These are phyloP conservation scores for Crithidia brevicula DNA, from an alignment of 208 protist genomes.

Conservation along the genomic window DNA sequence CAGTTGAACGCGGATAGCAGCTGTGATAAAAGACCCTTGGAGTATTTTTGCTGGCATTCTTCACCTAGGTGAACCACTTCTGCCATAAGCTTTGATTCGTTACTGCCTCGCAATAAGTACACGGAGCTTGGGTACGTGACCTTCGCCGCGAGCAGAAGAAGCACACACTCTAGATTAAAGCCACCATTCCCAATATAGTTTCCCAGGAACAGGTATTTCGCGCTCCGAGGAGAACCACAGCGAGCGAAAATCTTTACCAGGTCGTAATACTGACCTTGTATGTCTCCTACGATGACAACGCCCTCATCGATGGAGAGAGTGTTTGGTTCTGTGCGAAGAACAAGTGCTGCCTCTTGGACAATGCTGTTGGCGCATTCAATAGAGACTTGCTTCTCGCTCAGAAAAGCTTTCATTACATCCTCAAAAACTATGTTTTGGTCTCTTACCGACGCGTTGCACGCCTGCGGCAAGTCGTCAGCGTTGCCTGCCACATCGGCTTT, in stretches of 20 bases:
- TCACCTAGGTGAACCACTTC: constrained; percentile 93
- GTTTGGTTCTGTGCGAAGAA: constrained; percentile 70
- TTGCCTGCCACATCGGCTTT: no score
- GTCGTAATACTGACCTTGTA: constrained; percentile 96
- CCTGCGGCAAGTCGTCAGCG: no score
- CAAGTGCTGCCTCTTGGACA: constrained; percentile 48
- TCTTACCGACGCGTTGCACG: background rate
- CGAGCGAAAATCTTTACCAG: constrained; percentile 83
- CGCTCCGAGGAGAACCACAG: constrained; percentile 68
- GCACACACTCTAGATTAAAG: constrained; percentile 97
- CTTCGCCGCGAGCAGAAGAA: constrained; percentile 97
- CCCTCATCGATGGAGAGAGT: constrained; percentile 51
- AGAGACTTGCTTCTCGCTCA: constrained; percentile 50
- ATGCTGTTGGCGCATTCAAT: constrained; percentile 62
- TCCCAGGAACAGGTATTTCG: constrained; percentile 98
- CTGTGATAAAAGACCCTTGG: constrained; percentile 46
- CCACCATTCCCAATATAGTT: constrained; percentile 98
- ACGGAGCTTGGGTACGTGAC: constrained; percentile 89
- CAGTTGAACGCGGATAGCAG: constrained; percentile 94
- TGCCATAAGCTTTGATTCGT: constrained; percentile 91
- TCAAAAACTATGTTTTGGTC: constrained; percentile 26
- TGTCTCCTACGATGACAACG: constrained; percentile 93
- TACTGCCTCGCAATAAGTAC: constrained; percentile 93
- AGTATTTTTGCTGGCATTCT: constrained; percentile 95
- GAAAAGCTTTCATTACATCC: constrained; percentile 69